Evolutionary conservation across 1,284 basidiomycete genomes (phyloP).

Genomic region (Trichosporon inkin): DNA sequence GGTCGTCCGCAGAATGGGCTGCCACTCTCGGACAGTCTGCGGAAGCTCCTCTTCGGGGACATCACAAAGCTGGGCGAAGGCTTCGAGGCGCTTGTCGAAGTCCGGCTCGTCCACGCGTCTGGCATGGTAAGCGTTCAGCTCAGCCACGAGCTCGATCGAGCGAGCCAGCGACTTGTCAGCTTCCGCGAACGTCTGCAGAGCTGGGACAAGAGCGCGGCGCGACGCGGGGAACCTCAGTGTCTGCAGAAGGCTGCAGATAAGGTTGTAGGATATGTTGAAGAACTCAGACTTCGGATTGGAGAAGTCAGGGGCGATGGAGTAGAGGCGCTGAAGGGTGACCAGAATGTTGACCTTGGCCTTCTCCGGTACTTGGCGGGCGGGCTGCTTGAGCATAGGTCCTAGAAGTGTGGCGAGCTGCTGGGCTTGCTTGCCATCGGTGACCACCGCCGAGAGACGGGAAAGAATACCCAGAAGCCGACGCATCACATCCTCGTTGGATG

Average conservation of each 20-base stretch:
- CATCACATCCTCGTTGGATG: constrained; percentile 64
- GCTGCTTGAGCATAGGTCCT: constrained; percentile 73
- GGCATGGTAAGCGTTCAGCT: constrained; percentile 79
- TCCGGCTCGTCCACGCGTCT: constrained; percentile 87
- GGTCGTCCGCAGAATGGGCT: constrained; percentile 77
- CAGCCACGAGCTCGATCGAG: constrained; percentile 60
- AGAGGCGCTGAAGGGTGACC: constrained; percentile 67
- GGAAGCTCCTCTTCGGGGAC: constrained; percentile 50
- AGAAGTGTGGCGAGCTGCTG: constrained; percentile 70
- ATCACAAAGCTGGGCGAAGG: constrained; percentile 69
- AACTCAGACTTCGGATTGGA: constrained; percentile 55
- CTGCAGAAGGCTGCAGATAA: constrained; percentile 72
- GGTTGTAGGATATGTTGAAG: constrained; percentile 61
- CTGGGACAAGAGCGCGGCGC: constrained; percentile 62
- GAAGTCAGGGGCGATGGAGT: constrained; percentile 69
- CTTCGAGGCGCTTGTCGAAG: constrained; percentile 78
- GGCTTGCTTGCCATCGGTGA: constrained; percentile 68
- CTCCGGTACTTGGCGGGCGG: constrained; percentile 73
- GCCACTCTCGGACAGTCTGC: constrained; percentile 56
- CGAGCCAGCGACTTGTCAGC: constrained; percentile 56
- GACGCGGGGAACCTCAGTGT: constrained; percentile 66
- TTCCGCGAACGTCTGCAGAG: constrained; percentile 61
- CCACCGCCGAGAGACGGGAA: constrained; percentile 71
- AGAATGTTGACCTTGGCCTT: constrained; percentile 82
- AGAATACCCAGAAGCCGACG: constrained; percentile 80